phyloP scores from a whole-genome alignment of 108 stramenopile species.

The Nitzschia sp. region DNA sequence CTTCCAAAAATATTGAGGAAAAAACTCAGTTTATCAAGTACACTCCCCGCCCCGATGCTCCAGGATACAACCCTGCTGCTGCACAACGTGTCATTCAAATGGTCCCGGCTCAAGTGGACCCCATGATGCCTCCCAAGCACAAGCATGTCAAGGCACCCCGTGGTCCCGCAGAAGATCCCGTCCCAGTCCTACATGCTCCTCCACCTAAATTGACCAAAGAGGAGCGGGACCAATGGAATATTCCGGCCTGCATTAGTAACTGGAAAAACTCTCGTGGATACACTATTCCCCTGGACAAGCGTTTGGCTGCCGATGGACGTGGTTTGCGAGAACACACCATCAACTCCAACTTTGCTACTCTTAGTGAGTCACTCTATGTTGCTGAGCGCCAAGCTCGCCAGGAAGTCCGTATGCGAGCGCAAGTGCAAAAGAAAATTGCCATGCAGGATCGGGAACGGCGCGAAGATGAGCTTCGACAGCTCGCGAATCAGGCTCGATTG shows the following conservation, averaged over 20 bases:
- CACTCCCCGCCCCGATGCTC: slow-evolving; percentile 95
- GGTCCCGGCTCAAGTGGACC: slow-evolving; percentile 97
- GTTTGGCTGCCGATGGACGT: slow-evolving; percentile 97
- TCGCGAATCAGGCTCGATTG: slow-evolving; percentile 89
- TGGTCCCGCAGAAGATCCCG: slow-evolving; percentile 90
- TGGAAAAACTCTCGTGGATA: slow-evolving; percentile 98
- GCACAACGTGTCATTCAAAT: slow-evolving; percentile 95
- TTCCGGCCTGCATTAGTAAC: slow-evolving; percentile 97
- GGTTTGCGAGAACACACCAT: slow-evolving; percentile 90
- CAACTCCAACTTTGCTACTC: slow-evolving; percentile 93
- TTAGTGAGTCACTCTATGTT: slow-evolving; percentile 92
- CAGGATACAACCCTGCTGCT: slow-evolving; percentile 95
- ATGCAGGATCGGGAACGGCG: slow-evolving; percentile 83
- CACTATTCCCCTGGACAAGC: slow-evolving; percentile 98
- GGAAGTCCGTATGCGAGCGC: slow-evolving; percentile 89
- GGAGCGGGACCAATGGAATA: slow-evolving; percentile 94
- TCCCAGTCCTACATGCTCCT: slow-evolving; percentile 86
- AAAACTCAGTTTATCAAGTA: slow-evolving; percentile 94
- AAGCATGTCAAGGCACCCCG: slow-evolving; percentile 95
- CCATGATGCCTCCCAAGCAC: slow-evolving; percentile 99
- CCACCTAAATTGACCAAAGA: slow-evolving; percentile 80
- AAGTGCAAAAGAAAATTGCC: slow-evolving; percentile 86
- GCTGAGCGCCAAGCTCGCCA: slow-evolving; percentile 95
- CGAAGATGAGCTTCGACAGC: slow-evolving; percentile 90
- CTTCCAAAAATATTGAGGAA: slow-evolving; percentile 69